Conservation (phyloP, 495 filamentous ascomycete genomes). For the Coniosporium apollinis region DNA sequence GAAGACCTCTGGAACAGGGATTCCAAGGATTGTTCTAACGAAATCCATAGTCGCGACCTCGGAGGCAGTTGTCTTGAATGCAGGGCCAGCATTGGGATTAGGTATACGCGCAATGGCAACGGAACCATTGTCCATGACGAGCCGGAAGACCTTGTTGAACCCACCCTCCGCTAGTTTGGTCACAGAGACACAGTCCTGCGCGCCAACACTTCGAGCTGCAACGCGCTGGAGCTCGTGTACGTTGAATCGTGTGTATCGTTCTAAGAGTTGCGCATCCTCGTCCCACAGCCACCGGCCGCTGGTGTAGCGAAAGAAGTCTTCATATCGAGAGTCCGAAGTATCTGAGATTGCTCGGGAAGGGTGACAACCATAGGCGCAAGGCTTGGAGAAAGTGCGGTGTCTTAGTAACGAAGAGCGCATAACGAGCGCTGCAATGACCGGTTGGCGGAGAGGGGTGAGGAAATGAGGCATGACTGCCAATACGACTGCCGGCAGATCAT, state of each 20-base stretch:
- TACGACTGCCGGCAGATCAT: neutral
- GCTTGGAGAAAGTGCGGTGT: neutral
- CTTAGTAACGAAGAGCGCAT: neutral
- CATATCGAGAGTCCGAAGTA: neutral
- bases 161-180: conserved; percentile 23
- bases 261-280: conserved; percentile 1
- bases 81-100: conserved; percentile 24
- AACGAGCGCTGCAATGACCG: neutral
- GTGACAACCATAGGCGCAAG: neutral
- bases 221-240: neutral
- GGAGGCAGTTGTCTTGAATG: conserved; percentile 23
- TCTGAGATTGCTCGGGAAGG: neutral
- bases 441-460: neutral
- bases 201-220: neutral
- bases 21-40: conserved; percentile 14
- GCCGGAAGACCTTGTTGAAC: conserved; percentile 26
- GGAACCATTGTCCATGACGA: conserved; percentile 28
- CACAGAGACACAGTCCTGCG: neutral
- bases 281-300: conserved; percentile 1
- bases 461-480: neutral
- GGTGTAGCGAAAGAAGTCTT: conserved; percentile 5
- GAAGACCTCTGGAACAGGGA: conserved; percentile 18
- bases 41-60: conserved; percentile 31
- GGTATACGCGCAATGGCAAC: conserved; percentile 25
- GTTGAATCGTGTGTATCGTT: conserved; percentile 1